A percentile compares a stretch with the other conserved stretches of the same genome.
Evolutionary conservation across 805 yeast species (phyloP).

Genomic region (Clavispora carvajalis): DNA sequence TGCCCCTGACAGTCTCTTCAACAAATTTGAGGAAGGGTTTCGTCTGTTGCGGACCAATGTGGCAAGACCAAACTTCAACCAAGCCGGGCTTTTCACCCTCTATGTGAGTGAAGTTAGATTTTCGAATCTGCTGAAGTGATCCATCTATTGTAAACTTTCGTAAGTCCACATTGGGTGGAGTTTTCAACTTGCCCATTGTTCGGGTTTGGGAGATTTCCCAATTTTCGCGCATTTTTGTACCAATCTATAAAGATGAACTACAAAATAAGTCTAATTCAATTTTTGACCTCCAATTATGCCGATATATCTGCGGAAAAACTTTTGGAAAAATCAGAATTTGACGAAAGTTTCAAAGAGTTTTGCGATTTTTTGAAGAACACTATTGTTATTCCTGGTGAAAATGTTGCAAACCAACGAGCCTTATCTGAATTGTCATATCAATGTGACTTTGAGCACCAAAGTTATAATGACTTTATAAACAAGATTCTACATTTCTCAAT

Average conservation of each 20-base stretch:
- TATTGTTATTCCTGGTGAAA: neutral
- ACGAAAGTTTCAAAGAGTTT: neutral
- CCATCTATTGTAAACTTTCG: conserved; percentile 30
- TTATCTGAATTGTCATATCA: neutral
- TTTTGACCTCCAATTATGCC: neutral
- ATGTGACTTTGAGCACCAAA: neutral
- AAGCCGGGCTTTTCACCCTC: conserved; percentile 22
- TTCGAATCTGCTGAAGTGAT: conserved; percentile 41
- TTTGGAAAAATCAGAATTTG: neutral
- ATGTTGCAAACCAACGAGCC: neutral
- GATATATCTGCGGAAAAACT: neutral
- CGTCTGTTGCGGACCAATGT: conserved; percentile 35
- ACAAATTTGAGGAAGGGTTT: conserved; percentile 23
- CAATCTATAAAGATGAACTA: neutral
- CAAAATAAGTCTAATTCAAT: neutral
- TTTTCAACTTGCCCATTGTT: conserved; percentile 12
- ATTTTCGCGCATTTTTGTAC: neutral
- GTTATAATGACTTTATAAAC: neutral
- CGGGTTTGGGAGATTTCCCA: neutral
- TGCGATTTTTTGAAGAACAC: neutral
- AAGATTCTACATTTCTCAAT: neutral
- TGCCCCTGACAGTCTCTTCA: conserved; percentile 20
- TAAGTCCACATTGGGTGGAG: conserved; percentile 21
- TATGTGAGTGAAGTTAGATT: conserved; percentile 14
- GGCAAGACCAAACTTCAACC: conserved; percentile 44